Conservation (phyloP, 305 asterid genomes). For the Fraxinus albicans region DNA sequence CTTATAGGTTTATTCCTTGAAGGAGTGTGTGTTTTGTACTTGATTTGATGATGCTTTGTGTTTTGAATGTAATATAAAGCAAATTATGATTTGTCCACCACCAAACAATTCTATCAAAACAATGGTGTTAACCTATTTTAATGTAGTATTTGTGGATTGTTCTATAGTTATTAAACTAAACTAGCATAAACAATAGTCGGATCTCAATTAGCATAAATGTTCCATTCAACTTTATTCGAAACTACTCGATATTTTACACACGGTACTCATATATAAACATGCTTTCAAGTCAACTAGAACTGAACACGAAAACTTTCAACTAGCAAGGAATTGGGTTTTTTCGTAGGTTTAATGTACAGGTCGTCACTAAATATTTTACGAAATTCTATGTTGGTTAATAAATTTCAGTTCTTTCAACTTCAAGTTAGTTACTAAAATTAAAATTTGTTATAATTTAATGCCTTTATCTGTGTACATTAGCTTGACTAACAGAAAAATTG, state of each 20-base stretch:
- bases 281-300: neutral
- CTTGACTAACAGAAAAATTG: neutral
- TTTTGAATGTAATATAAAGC: neutral
- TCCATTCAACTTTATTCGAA: neutral
- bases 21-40: neutral
- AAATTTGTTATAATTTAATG: too few relatives aligned
- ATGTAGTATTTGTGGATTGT: neutral
- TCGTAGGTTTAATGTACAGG: too few relatives aligned
- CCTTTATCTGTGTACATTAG: neutral
- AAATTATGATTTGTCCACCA: neutral
- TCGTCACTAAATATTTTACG: too few relatives aligned
- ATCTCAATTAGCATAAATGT: neutral
- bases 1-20: slow-evolving; percentile 45
- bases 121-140: neutral
- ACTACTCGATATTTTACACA: too few relatives aligned
- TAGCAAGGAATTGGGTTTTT: neutral
- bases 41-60: neutral
- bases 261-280: neutral
- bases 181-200: neutral
- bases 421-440: neutral
- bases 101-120: neutral
- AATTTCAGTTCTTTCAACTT: neutral
- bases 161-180: neutral
- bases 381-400: neutral
- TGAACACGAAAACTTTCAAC: neutral